Evolutionary conservation across 495 filamentous ascomycete species (phyloP), one percentile per base, ranked within the genome.

Genomic region (Trichoderma parareesei): DNA sequence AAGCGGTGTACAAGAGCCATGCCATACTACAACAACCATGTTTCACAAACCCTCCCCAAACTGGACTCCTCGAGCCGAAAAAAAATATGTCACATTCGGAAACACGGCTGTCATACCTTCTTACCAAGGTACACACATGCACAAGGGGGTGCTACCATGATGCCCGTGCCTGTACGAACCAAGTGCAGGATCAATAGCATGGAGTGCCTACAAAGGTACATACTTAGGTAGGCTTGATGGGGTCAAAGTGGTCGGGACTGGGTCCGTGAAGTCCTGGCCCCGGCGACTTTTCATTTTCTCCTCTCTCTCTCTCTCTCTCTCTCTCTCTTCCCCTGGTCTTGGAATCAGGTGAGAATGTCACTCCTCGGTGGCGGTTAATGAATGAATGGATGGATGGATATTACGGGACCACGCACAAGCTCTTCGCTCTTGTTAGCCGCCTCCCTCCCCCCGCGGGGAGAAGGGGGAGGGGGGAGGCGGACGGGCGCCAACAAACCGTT

Each of bases 271-370:
- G 16, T 20, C 16, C 11, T 41, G 18, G 46, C 46, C 46, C 16
- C 46, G 20, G 18, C 20, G 9, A 16, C 20, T 27, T 7, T 16
- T 57, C 33, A 57, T 57, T 37, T 57, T 37, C 53, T 7, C 4
- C 33, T 11, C 2, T 27, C 27, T 27, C 27, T 27, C 27, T 13
- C 33, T 11, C 2, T 27, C 27, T 27, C 27, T 27, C 27, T 27
- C 27, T 27, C 27, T 18, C 20, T 35, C 33, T 57, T 57, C 53
- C 53, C 53, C 53, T 57, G 53, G 53, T 57, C 53, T 57, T 57
- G 53, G 53, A 57, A 57, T 57, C 53, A 35, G 53, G 53, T 57
- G 53, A 37, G 53, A 33, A 57, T 57, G 53, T 57, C 53, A 57
- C 27, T 37, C 3, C 27, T 37, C 33, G 37, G 8, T 57, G 16